phyloP scores from a whole-genome alignment of 2,329 filamentous ascomycete genomes.

The Colletotrichum sp. region DNA sequence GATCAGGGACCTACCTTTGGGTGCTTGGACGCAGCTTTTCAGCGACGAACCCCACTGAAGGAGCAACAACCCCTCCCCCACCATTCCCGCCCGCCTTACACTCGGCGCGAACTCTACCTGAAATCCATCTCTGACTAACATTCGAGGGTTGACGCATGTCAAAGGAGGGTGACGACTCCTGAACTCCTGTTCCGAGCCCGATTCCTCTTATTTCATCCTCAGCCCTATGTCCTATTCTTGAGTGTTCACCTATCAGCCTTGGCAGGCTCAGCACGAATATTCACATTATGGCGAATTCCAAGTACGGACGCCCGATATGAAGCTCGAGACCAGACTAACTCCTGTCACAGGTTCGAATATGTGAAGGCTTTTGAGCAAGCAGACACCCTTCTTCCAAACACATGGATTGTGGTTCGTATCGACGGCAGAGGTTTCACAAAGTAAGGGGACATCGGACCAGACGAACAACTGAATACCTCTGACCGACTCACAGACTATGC shows the following conservation, averaged over 20 bases:
- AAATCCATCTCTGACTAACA: neutral
- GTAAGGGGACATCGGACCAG: conserved; percentile 49
- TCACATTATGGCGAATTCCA: conserved; percentile 59
- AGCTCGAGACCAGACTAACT: neutral
- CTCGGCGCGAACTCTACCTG: neutral
- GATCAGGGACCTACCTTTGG: neutral
- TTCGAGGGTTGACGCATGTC: neutral
- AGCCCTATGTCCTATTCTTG: neutral
- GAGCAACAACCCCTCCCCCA: conserved; percentile 21
- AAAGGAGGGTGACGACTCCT: neutral
- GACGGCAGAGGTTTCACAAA: conserved; percentile 96
- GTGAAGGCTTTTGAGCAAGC: conserved; percentile 87
- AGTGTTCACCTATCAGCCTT: neutral
- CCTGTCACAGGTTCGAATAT: conserved; percentile 79
- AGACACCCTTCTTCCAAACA: conserved; percentile 83
- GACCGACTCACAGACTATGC: conserved; percentile 67
- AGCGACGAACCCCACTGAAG: conserved; percentile 7
- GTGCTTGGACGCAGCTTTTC: neutral
- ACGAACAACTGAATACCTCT: neutral
- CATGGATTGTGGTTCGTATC: conserved; percentile 93
- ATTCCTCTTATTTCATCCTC: neutral
- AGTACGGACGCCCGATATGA: conserved; percentile 38
- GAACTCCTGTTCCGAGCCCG: neutral
- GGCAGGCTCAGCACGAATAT: neutral
- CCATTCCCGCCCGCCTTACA: conserved; percentile 11